phyloP scores from a whole-genome alignment of 2,329 filamentous ascomycete species.

The Alternaria gansuensis region DNA sequence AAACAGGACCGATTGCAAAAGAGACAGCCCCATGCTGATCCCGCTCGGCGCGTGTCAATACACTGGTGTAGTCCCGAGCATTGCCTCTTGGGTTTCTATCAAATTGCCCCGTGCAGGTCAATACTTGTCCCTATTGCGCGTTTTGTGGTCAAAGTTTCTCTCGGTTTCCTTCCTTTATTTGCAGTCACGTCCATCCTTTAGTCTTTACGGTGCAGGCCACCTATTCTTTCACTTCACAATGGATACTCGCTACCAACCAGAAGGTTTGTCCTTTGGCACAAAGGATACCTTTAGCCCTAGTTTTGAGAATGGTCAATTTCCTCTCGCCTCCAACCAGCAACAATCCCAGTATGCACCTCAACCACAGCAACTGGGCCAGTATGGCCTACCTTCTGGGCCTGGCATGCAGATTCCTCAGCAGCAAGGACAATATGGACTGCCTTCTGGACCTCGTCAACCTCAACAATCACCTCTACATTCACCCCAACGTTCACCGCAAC shows the following conservation, averaged over 20 bases:
- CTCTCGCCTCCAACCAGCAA: slow-evolving; percentile 25
- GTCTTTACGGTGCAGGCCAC: slow-evolving; percentile 46
- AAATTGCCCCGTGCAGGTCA: slow-evolving; percentile 39
- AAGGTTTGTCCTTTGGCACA: slow-evolving; percentile 39
- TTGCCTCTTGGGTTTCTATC: slow-evolving; percentile 28
- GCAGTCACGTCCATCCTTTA: slow-evolving; percentile 30
- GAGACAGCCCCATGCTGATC: slow-evolving; percentile 30
- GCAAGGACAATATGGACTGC: slow-evolving; percentile 28
- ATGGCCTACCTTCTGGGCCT: slow-evolving; percentile 26
- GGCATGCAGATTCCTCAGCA: slow-evolving; percentile 28
- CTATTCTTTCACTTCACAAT: slow-evolving; percentile 37
- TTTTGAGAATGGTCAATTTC: slow-evolving; percentile 30
- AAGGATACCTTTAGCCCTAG: slow-evolving; percentile 35
- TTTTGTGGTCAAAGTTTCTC: slow-evolving; percentile 26
- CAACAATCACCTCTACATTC: slow-evolving; percentile 10
- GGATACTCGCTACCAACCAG: slow-evolving; percentile 44
- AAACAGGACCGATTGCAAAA: slow-evolving; percentile 38
- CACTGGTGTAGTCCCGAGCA: slow-evolving; percentile 32
- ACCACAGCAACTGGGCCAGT: slow-evolving; percentile 13
- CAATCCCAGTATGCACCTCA: slow-evolving; percentile 27
- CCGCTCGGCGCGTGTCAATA: slow-evolving; percentile 36
- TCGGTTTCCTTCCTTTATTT: slow-evolving; percentile 21
- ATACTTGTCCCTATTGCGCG: slow-evolving; percentile 24
- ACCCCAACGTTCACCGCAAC: too few relatives aligned
- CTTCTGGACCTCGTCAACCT: slow-evolving; percentile 15